A percentile compares a stretch with the other conserved stretches of the same genome.
phyloP scores from a whole-genome alignment of 1,284 basidiomycete genomes.

The Phellopilus nigrolimitatus region DNA sequence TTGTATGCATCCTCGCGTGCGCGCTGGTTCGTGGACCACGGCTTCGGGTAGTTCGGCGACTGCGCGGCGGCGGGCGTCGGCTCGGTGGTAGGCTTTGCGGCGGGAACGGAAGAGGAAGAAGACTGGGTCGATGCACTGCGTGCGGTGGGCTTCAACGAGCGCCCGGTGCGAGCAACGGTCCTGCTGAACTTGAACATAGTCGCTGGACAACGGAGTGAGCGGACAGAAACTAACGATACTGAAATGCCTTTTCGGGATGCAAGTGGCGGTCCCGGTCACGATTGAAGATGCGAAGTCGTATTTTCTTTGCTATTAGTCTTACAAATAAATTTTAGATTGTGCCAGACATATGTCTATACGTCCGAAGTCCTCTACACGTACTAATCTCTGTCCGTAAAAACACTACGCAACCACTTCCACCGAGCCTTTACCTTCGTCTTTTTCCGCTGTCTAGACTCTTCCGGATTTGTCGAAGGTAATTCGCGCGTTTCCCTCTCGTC shows the following conservation, averaged over 20 bases:
- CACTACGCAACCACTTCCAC: conserved; percentile 35
- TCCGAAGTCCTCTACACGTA: background rate
- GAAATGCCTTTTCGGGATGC: too few species aligned
- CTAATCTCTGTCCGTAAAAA: conserved; percentile 20
- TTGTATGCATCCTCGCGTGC: conserved; percentile 32
- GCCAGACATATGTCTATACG: conserved; percentile 1
- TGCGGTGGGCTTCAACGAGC: background rate
- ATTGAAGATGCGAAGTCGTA: too few species aligned
- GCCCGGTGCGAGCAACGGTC: conserved; percentile 8
- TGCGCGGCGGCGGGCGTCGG: conserved; percentile 29
- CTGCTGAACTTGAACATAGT: conserved; percentile 19
- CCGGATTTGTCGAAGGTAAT: conserved; percentile 11
- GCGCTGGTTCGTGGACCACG: conserved; percentile 38
- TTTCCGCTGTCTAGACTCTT: background rate
- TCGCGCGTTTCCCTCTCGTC: conserved; percentile 22
- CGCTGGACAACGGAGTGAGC: conserved; percentile 1
- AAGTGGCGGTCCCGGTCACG: too few species aligned
- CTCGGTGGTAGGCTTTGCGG: conserved; percentile 22
- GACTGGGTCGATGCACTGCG: conserved; percentile 1
- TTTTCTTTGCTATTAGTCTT: too few species aligned
- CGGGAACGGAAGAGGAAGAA: conserved; percentile 1
- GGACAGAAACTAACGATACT: too few species aligned
- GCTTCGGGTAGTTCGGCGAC: conserved; percentile 36
- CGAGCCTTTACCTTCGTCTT: conserved; percentile 24
- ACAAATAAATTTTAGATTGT: too few species aligned